These are phyloP conservation scores for Penicillium argentinense DNA, from an alignment of 495 filamentous ascomycete genomes.

Conservation along the genomic window DNA sequence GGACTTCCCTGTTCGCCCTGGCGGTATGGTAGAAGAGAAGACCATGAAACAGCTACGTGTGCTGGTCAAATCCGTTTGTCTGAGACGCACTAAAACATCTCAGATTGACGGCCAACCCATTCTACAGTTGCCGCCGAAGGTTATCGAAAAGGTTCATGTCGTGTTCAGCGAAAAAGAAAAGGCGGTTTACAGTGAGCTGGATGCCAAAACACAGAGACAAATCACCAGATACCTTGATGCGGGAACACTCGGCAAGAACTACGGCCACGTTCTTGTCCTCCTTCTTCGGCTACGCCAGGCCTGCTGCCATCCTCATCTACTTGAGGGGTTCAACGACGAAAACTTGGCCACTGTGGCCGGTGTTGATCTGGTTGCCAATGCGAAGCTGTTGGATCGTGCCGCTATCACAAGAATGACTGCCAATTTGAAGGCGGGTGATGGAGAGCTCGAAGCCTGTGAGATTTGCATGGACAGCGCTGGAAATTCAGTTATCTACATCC, in stretches of 20 bases:
- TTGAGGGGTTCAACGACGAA: constrained; percentile 66
- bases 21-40: constrained; percentile 29
- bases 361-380: constrained; percentile 66
- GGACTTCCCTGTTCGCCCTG: constrained; percentile 59
- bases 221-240: constrained; percentile 78
- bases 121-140: constrained; percentile 68
- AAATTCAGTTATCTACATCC: constrained; percentile 77
- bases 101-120: constrained; percentile 85
- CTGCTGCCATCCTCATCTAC: constrained; percentile 91
- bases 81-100: constrained; percentile 83
- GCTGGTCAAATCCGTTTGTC: constrained; percentile 78
- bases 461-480: constrained; percentile 76
- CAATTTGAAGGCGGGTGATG: constrained; percentile 53
- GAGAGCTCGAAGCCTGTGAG: constrained; percentile 52
- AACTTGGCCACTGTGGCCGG: constrained; percentile 51
- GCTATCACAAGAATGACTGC: constrained; percentile 73
- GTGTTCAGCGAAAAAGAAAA: constrained; percentile 74
- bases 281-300: constrained; percentile 83
- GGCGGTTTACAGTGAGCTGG: constrained; percentile 70
- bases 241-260: constrained; percentile 73
- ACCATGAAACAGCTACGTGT: constrained; percentile 74
- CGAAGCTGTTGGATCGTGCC: constrained; percentile 56
- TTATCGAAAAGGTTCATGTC: constrained; percentile 62
- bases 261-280: constrained; percentile 80
- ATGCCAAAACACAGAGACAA: constrained; percentile 60